Base-by-base conservation (phyloP, 202 grass and related monocot species). In the Hordeum pubiflorum region DNA sequence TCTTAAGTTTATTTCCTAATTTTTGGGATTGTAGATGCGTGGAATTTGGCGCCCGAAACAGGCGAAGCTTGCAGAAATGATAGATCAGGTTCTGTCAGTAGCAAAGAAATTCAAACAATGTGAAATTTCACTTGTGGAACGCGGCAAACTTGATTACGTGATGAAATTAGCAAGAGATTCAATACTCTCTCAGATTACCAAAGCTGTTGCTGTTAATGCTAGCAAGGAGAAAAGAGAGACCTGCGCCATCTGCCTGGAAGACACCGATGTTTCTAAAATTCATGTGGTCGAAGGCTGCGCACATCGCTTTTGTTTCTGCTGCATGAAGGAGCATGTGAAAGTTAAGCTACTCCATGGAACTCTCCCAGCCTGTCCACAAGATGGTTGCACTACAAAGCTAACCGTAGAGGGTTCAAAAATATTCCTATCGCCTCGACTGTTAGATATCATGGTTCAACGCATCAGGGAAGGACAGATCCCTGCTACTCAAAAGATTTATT, bases 241-340 rank as follows among this genome's bases (percentile, higher is more conserved):
- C 33, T 93, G 91, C 77, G 59, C 64, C n/a, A 91, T 93, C 58
- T 93, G 91, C 72, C 77, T 93, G 74, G 91, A 93, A 83, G 59
- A 74, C 80, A 81, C 75, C n/a, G 79, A 84, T 50, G 41, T 89
- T 75, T 72, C 86, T 72, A 81, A 91, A 62, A 91, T 93, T 84
- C 87, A 88, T 54, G 17, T 33, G 48, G 75, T 93, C 37, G 76
- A 89, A 77, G 83, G 24, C 4, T 93, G 86, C 11, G 68, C 21
- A 8, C 91, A 93, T 56, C 79, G 77, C 73, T 93, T 89, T 86
- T 93, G 91, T 72, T 88, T 88, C 60, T 81, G 76, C 81, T 93
- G 91, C 82, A 88, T 93, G 91, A 89, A 82, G 55, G 88, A 93
- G 72, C 88, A 91, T 86, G 83, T 91, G 20, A 86, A 93, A 84